Base-by-base conservation (phyloP, 2,329 filamentous ascomycete species). In the Epichloe baconii region DNA sequence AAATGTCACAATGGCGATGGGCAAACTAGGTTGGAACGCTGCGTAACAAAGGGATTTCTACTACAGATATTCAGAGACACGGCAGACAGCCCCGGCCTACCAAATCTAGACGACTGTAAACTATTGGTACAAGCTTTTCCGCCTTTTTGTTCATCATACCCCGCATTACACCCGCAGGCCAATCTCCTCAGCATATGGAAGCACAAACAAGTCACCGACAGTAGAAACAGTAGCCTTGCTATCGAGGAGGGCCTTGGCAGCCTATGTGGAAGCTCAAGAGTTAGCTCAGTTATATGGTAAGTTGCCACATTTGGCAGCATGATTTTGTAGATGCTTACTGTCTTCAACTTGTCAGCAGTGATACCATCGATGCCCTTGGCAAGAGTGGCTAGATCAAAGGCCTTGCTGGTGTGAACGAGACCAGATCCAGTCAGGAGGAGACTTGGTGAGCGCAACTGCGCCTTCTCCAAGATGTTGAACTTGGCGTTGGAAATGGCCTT, bases 401-500 rank as follows among this genome's bases (percentile, higher is more conserved):
- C 75, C 77, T 90, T 86, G 70, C 83, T 83, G 59, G 81, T 83
- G 65, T 87, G 83, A 61, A 96, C 77, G 54, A 96, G 79, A 58
- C 87, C 86, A 62, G 87, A 82, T 56, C 93, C 93, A 57, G 89
- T 90, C 56, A 87, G 78, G 63, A 94, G 82, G 54, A 97, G 75
- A 59, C 87, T 88, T 52, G 83, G 78, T 59, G 83, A 79, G 56
- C 86, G 80, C 62, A 83, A 82, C 72, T 96, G 86, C 59, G 83
- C 86, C 57, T 82, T 79, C 64, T 94, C 87, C 50, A 97, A 77
- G 58, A 88, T 85, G 67, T 86, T 83, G 73, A 95, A 98, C 73
- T 95, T 97, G 64, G 93, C 93, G 63, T 86, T 83, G 54, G 91
- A 88, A 66, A 90, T 80, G 48, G 93, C 93, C 79, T 96, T 97